These are phyloP conservation scores for Cladorrhinum samala DNA, from an alignment of 495 filamentous ascomycete genomes.

Conservation along the genomic window DNA sequence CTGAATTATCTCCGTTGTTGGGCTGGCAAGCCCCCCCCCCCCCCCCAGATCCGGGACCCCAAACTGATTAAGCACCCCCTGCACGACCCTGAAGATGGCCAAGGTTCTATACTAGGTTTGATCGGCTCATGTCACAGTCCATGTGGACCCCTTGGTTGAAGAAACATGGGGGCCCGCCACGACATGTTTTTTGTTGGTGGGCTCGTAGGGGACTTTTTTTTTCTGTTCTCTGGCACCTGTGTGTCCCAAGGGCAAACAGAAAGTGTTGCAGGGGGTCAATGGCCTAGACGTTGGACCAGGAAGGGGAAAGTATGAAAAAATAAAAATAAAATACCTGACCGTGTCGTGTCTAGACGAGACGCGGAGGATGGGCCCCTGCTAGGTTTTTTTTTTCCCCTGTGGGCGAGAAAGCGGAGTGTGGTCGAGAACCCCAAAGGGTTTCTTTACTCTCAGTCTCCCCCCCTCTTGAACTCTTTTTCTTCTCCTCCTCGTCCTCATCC, in stretches of 20 bases:
- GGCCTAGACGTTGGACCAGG: neutral
- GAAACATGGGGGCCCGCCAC: neutral
- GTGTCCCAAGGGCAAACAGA: neutral
- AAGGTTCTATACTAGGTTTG: neutral
- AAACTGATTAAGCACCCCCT: neutral
- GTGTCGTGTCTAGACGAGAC: neutral
- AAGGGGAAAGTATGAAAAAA: constrained; percentile 1
- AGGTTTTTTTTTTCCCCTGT: neutral
- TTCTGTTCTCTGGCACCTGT: neutral
- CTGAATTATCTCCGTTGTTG: no score
- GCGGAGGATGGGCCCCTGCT: constrained; percentile 1
- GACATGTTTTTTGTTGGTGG: neutral
- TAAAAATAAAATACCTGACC: constrained; percentile 5
- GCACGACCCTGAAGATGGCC: neutral
- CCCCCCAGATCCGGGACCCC: neutral
- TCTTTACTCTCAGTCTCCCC: neutral
- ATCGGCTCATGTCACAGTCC: neutral
- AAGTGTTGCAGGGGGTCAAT: neutral
- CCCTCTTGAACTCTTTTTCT: neutral
- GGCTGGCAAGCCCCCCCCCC: no score
- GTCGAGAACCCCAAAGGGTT: neutral
- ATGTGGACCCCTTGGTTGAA: neutral
- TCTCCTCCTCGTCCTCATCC: no score
- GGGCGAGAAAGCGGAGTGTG: neutral
- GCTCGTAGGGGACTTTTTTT: neutral